These are phyloP conservation scores for Scheffersomyces stipitis DNA, from an alignment of 805 yeast genomes.

Conservation along the genomic window DNA sequence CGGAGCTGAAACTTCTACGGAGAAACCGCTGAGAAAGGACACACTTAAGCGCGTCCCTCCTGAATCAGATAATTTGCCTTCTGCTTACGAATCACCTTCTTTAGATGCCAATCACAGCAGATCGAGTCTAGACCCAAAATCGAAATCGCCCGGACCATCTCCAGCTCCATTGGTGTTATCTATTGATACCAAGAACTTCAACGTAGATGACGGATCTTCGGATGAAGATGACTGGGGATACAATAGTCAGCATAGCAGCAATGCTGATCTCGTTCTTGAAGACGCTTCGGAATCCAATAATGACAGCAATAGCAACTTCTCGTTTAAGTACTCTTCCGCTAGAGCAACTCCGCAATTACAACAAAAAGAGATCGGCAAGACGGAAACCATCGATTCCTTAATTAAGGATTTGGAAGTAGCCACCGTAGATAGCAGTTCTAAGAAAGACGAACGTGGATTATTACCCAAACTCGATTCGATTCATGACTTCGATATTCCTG, in stretches of 20 bases:
- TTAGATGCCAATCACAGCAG: too few species aligned
- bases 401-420: slow-evolving; percentile 35
- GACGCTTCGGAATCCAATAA: neutral
- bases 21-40: too few species aligned
- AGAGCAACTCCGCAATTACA: neutral
- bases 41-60: neutral
- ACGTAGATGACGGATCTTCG: slow-evolving; percentile 7
- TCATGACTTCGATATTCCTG: slow-evolving; percentile 26
- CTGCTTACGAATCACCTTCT: too few species aligned
- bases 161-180: slow-evolving; percentile 23
- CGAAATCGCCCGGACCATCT: neutral
- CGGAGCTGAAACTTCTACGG: too few species aligned
- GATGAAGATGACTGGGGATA: slow-evolving; percentile 26
- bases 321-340: neutral
- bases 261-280: neutral
- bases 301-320: neutral
- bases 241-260: slow-evolving; percentile 20
- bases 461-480: slow-evolving; percentile 23
- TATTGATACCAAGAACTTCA: slow-evolving; percentile 18
- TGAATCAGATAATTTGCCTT: neutral
- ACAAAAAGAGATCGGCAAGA: slow-evolving; percentile 11
- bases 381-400: slow-evolving; percentile 37
- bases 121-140: neutral
- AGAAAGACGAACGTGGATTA: neutral
- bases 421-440: neutral